phyloP scores from a whole-genome alignment of 176 grass and related monocot genomes.

The Tillandsia fasciculata region DNA sequence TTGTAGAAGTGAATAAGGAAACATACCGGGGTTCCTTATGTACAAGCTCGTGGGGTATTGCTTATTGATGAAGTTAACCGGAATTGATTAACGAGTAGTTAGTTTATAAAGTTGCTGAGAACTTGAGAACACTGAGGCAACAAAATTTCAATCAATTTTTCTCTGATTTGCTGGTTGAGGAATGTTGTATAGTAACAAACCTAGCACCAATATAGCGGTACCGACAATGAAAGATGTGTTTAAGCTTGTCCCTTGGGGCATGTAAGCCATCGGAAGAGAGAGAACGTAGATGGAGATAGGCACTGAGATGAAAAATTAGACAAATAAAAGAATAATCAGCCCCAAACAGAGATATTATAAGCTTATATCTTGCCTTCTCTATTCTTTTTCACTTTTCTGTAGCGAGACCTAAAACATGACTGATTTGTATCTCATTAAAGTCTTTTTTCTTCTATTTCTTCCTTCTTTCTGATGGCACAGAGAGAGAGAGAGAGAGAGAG shows the following conservation, averaged over 20 bases:
- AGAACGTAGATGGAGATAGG: constrained; percentile 64
- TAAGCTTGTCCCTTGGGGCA: constrained; percentile 46
- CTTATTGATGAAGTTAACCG: no score
- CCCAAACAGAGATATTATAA: constrained; percentile 2
- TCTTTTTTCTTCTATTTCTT: constrained; percentile 1
- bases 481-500: not conserved
- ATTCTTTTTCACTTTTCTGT: not conserved
- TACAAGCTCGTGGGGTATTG: no score
- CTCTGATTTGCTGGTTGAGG: constrained; percentile 30
- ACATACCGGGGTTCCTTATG: no score
- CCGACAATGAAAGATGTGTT: constrained; percentile 51
- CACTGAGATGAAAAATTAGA: constrained; percentile 33
- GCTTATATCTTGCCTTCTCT: not conserved
- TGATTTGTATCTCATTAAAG: not conserved
- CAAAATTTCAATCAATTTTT: constrained; percentile 31
- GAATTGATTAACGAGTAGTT: no score
- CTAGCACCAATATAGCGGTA: constrained; percentile 51
- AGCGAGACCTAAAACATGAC: not conserved
- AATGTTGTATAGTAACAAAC: constrained; percentile 70
- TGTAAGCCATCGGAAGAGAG: constrained; percentile 66
- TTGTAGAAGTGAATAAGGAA: no score
- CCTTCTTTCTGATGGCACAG: not conserved
- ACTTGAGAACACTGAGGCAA: not conserved
- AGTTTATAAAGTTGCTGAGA: no score
- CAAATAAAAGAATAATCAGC: not conserved